These are phyloP conservation scores for Pythium pyrilobum DNA, from an alignment of 352 stramenopile species.

Conservation along the genomic window DNA sequence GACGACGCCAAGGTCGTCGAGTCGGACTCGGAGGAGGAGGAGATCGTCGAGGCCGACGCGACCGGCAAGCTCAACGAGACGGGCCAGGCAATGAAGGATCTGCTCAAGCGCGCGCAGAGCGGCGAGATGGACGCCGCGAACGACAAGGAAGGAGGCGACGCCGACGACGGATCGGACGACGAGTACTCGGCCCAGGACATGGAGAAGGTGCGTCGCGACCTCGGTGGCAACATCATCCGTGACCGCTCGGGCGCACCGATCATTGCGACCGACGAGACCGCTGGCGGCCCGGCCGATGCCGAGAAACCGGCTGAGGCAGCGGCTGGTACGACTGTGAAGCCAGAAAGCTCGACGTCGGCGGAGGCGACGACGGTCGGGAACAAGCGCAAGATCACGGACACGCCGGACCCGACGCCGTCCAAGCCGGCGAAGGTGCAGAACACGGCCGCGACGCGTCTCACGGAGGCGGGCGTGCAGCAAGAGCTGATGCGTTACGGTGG, in stretches of 20 bases:
- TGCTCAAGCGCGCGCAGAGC: conserved; percentile 73
- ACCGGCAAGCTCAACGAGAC: conserved; percentile 77
- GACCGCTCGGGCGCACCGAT: conserved; percentile 34
- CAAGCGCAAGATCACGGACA: conserved; percentile 49
- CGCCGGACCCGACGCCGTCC: conserved; percentile 29
- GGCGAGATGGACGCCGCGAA: conserved; percentile 60
- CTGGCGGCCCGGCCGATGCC: conserved; percentile 18
- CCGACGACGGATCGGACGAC: conserved; percentile 51
- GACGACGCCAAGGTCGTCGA: conserved; percentile 56
- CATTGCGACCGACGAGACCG: not conserved
- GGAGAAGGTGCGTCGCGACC: conserved; percentile 73
- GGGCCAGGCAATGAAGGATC: conserved; percentile 77
- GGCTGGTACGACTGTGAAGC: conserved; percentile 12
- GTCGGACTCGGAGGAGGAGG: conserved; percentile 74
- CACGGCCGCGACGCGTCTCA: conserved; percentile 47
- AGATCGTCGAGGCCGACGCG: conserved; percentile 66
- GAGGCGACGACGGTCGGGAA: conserved; percentile 20
- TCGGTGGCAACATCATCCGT: conserved; percentile 78
- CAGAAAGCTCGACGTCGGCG: conserved; percentile 5
- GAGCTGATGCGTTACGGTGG: conserved; percentile 80
- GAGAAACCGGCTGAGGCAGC: conserved; percentile 10
- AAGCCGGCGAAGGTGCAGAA: conserved; percentile 37
- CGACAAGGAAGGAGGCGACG: conserved; percentile 37
- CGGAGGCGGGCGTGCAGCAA: conserved; percentile 77
- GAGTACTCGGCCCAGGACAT: conserved; percentile 78